Evolutionary conservation across 768 basidiomycete species (phyloP).

Genomic region (Phaeotremella fagi): DNA sequence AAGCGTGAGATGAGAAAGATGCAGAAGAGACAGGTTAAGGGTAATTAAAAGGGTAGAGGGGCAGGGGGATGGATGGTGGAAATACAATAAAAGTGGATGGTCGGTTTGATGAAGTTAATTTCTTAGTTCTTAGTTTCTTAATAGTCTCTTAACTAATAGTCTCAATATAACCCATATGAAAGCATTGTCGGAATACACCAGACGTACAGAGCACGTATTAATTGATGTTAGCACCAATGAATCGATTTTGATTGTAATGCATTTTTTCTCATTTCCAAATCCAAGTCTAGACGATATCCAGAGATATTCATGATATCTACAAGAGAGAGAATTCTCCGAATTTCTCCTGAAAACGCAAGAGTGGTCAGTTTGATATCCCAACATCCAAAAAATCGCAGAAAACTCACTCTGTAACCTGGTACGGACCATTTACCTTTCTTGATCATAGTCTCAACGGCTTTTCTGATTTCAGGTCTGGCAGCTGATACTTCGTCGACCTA

Average conservation of each 20-base stretch:
- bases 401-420: constrained; percentile 61
- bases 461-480: constrained; percentile 84
- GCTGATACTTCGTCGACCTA: constrained; percentile 83
- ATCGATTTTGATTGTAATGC: too few species aligned
- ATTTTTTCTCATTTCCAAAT: not conserved
- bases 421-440: constrained; percentile 98
- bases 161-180: too few species aligned
- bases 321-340: constrained; percentile 90
- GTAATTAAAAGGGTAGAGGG: too few species aligned
- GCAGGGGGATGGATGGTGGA: too few species aligned
- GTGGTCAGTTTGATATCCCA: not conserved
- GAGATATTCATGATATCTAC: constrained; percentile 53
- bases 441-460: constrained; percentile 84
- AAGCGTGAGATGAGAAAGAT: constrained; percentile 44
- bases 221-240: too few species aligned
- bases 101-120: too few species aligned
- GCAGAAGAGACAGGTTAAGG: constrained; percentile 40
- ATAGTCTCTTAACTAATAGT: too few species aligned
- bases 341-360: constrained; percentile 64
- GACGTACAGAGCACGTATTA: too few species aligned
- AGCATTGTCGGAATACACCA: too few species aligned
- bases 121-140: too few species aligned
- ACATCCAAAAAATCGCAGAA: not conserved
- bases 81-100: too few species aligned
- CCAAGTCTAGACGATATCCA: too few species aligned